These are phyloP conservation scores for Populus hybrid DNA, from an alignment of 441 rosid genomes.

Conservation along the genomic window DNA sequence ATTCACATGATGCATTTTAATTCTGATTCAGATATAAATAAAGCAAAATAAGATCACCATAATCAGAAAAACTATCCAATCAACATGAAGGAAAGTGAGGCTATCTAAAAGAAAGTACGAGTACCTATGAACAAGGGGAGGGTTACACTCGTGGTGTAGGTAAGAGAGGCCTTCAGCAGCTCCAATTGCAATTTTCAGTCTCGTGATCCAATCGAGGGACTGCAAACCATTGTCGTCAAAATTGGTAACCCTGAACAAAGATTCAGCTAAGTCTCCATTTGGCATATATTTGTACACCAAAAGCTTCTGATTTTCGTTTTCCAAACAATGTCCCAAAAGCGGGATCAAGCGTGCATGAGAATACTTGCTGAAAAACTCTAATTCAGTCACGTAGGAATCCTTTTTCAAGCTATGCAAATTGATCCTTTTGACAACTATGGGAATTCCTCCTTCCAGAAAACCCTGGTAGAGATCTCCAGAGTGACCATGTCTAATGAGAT, in stretches of 20 bases:
- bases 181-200: constrained; percentile 28
- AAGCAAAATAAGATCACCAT: background rate
- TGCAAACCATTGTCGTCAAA: constrained; percentile 50
- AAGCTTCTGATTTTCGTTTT: constrained; percentile 63
- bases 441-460: constrained; percentile 47
- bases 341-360: constrained; percentile 75
- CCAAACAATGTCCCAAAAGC: constrained; percentile 77
- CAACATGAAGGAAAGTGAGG: constrained; percentile 12
- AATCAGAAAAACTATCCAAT: constrained; percentile 1
- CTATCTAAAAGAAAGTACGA: constrained; percentile 8
- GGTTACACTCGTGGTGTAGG: constrained; percentile 85
- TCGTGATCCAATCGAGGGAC: constrained; percentile 97
- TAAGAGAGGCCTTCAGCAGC: constrained; percentile 84
- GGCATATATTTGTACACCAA: constrained; percentile 85
- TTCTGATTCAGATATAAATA: background rate
- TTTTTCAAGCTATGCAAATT: constrained; percentile 35
- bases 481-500: constrained; percentile 82
- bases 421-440: constrained; percentile 62
- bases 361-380: constrained; percentile 65
- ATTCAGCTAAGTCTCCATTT: constrained; percentile 72
- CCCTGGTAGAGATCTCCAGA: constrained; percentile 85
- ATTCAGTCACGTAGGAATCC: constrained; percentile 56
- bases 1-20: background rate
- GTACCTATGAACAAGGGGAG: constrained; percentile 94
- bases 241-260: constrained; percentile 53